Percentiles rank a stretch among this genome's conserved stretches.
Conservation (phyloP, 805 yeast genomes). For the Sugiyamaella lignohabitans region DNA sequence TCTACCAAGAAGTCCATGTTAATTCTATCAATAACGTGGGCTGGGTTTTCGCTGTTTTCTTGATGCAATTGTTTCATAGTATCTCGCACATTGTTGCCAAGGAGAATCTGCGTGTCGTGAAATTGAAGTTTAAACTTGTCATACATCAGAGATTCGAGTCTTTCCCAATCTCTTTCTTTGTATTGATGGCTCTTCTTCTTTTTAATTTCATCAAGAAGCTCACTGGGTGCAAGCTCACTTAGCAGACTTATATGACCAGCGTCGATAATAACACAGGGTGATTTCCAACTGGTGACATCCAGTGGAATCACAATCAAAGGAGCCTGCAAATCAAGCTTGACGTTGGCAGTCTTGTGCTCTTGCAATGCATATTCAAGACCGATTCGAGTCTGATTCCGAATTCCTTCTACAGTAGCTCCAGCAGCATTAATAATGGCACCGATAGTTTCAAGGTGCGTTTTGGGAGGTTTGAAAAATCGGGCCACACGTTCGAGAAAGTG, state of each 20-base stretch:
- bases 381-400: conserved; percentile 81
- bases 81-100: conserved; percentile 74
- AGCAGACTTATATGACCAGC: conserved; percentile 88
- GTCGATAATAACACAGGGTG: conserved; percentile 88
- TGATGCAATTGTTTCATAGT: conserved; percentile 66
- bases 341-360: conserved; percentile 85
- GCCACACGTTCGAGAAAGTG: conserved; percentile 68
- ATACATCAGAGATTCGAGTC: conserved; percentile 73
- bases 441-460: conserved; percentile 76
- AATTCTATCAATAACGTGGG: conserved; percentile 68
- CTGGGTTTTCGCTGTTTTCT: conserved; percentile 34
- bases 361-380: conserved; percentile 91
- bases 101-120: conserved; percentile 80
- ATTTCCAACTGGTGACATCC: conserved; percentile 67
- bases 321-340: conserved; percentile 85
- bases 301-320: conserved; percentile 85
- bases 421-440: conserved; percentile 92
- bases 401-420: conserved; percentile 86
- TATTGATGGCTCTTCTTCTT: conserved; percentile 48
- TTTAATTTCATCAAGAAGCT: conserved; percentile 61
- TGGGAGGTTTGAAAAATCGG: conserved; percentile 79
- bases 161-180: conserved; percentile 64
- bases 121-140: conserved; percentile 74
- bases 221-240: conserved; percentile 72
- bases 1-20: conserved; percentile 70